Conservation (phyloP, 2,329 filamentous ascomycete genomes). For the Ceratocystis variospora region DNA sequence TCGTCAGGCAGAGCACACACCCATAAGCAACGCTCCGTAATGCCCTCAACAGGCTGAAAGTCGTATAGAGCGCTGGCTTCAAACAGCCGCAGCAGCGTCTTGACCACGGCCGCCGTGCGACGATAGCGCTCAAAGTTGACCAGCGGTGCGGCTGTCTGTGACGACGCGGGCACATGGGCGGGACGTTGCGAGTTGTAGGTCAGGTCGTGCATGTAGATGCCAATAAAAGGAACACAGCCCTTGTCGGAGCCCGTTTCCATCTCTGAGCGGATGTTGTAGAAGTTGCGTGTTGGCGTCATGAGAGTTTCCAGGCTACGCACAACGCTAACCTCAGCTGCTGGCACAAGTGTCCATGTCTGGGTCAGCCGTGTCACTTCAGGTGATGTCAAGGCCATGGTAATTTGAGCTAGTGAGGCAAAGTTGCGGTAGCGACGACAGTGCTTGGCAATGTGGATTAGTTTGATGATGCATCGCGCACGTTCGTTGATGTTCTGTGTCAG, state of each 20-base stretch:
- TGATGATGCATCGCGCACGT: constrained; percentile 61
- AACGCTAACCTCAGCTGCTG: constrained; percentile 48
- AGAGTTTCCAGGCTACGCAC: constrained; percentile 57
- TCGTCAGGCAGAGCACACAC: constrained; percentile 62
- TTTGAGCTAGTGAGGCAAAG: constrained; percentile 71
- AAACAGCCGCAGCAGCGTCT: constrained; percentile 63
- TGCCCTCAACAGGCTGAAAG: constrained; percentile 61
- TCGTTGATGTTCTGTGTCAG: constrained; percentile 59
- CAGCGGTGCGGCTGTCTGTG: constrained; percentile 50
- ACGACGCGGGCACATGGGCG: constrained; percentile 52
- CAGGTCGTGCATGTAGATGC: constrained; percentile 70
- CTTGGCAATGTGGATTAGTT: constrained; percentile 67
- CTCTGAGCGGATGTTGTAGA: constrained; percentile 60
- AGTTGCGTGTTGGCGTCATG: constrained; percentile 65
- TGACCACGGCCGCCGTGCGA: constrained; percentile 61
- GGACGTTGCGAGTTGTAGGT: constrained; percentile 71
- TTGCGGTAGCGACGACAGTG: constrained; percentile 66
- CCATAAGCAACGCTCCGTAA: constrained; percentile 74
- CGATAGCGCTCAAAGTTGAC: constrained; percentile 77
- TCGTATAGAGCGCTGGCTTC: constrained; percentile 63
- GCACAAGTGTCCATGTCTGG: constrained; percentile 59
- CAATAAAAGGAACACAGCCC: constrained; percentile 74
- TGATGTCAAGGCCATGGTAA: constrained; percentile 62
- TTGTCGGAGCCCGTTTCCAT: constrained; percentile 58
- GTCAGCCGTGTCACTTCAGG: constrained; percentile 55